Base-by-base conservation (phyloP, 805 yeast species). In the Candida silvatica region DNA sequence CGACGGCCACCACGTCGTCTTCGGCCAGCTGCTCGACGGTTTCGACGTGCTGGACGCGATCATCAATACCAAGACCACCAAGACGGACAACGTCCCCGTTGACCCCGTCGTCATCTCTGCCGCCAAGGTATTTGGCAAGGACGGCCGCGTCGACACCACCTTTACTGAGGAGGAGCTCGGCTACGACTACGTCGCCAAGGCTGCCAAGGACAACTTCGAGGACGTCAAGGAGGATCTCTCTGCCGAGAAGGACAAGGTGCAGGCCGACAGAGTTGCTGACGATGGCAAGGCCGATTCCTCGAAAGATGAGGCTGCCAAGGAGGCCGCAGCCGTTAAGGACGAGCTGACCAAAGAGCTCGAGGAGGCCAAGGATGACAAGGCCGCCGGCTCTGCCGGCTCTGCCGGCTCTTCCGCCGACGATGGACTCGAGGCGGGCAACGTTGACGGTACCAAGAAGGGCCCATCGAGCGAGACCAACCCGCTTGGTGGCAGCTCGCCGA, bases 11-110 rank as follows among this genome's bases (percentile, higher is more conserved):
- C 80, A 80, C 57, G 90, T 82, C 45, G 88, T 79, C 2, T 82
- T 83, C 52, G 94, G 92, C 31, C 86, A 81, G 59, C 77, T 83
- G 31, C 50, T 71, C 11, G 77, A 74, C 26, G 92, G 92, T 4
- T 58, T 71, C 38, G 80, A 78, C 17, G 69, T 80, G 5, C 67
- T 84, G 29, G 69, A 71, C 27, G 54, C 66, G 43, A 66, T 85
- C 41, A 87, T 81, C 54, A 60, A 62, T 34, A 72, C 73, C 34
- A 60, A 73, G 42, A 71, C 78, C 4, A 56, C 55, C 32, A 37
- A 37, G 1, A 24, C 39, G 1, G 65, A 66, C 40, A 61, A 52
- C 38, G n/a, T n/a, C n/a, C 83, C 83, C 18, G 39, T 48, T 4
- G 51, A 55, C 20, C 66, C 64, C 16, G 61, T 77, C 9, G 56